Evolutionary conservation across 2,329 filamentous ascomycete species (phyloP).

Genomic region (Rhinocladiella similis): DNA sequence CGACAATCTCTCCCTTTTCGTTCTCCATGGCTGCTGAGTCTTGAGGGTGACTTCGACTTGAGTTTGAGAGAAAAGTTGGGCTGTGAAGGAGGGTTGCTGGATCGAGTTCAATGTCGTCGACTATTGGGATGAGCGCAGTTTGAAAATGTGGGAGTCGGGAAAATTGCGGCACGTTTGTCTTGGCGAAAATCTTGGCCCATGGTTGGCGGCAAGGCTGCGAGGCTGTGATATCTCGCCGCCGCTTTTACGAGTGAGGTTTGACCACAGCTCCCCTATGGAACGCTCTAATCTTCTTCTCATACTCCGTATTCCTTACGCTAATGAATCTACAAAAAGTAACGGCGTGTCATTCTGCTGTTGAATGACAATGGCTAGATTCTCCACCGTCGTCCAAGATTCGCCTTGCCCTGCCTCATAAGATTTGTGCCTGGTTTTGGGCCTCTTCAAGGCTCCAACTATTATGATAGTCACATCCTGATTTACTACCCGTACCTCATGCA

Average conservation of each 20-base stretch:
- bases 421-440: no score
- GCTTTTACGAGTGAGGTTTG: neutral
- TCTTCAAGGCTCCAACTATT: no score
- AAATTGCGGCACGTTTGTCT: neutral
- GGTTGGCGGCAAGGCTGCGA: neutral
- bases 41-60: neutral
- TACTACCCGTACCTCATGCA: no score
- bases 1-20: constrained; percentile 99
- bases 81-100: neutral
- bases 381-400: no score
- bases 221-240: neutral
- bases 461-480: no score
- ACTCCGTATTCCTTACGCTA: no score
- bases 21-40: constrained; percentile 85
- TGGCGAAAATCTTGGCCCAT: neutral
- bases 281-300: no score
- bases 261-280: no score
- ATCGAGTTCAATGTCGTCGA: neutral
- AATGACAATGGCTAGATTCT: no score
- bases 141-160: constrained; percentile 1
- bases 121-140: neutral
- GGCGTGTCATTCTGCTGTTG: no score
- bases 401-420: no score
- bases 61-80: neutral
- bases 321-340: no score